These are phyloP conservation scores for Metschnikowia corniflorae DNA, from an alignment of 805 yeast species.

Conservation along the genomic window DNA sequence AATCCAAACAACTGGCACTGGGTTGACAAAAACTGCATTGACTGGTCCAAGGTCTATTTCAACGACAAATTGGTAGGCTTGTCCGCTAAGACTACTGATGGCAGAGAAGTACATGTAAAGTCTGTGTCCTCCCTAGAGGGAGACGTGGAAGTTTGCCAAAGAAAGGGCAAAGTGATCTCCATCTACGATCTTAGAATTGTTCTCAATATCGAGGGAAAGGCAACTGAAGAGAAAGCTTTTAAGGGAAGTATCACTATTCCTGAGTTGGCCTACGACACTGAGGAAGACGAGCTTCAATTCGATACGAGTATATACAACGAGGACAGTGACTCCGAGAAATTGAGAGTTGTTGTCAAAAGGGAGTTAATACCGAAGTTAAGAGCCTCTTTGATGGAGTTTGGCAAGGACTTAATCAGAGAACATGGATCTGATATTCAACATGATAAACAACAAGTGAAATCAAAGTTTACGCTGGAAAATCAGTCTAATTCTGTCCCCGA, in stretches of 20 bases:
- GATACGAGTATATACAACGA: slow-evolving; percentile 65
- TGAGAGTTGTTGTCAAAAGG: slow-evolving; percentile 47
- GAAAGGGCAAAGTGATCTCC: slow-evolving; percentile 94
- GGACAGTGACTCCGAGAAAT: slow-evolving; percentile 43
- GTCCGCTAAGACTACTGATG: slow-evolving; percentile 29
- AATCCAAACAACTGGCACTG: slow-evolving; percentile 99
- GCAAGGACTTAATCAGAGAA: slow-evolving; percentile 65
- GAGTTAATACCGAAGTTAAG: slow-evolving; percentile 70
- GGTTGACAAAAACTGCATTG: slow-evolving; percentile 96
- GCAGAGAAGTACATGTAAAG: slow-evolving; percentile 33
- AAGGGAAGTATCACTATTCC: slow-evolving; percentile 81
- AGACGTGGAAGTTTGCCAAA: slow-evolving; percentile 94
- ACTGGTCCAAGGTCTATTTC: slow-evolving; percentile 84
- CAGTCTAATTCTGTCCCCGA: slow-evolving; percentile 27
- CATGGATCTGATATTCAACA: slow-evolving; percentile 90
- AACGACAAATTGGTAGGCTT: slow-evolving; percentile 54
- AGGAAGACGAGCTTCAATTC: slow-evolving; percentile 80
- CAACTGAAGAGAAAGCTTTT: slow-evolving; percentile 30
- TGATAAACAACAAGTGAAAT: slow-evolving; percentile 42
- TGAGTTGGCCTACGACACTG: slow-evolving; percentile 91
- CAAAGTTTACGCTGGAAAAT: slow-evolving; percentile 46
- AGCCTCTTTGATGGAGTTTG: slow-evolving; percentile 57
- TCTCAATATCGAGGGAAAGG: slow-evolving; percentile 51
- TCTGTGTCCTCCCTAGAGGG: slow-evolving; percentile 71
- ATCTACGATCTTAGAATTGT: slow-evolving; percentile 76